Evolutionary conservation across 306 rosid genomes (phyloP).

Genomic region (Sesbania bispinosa): DNA sequence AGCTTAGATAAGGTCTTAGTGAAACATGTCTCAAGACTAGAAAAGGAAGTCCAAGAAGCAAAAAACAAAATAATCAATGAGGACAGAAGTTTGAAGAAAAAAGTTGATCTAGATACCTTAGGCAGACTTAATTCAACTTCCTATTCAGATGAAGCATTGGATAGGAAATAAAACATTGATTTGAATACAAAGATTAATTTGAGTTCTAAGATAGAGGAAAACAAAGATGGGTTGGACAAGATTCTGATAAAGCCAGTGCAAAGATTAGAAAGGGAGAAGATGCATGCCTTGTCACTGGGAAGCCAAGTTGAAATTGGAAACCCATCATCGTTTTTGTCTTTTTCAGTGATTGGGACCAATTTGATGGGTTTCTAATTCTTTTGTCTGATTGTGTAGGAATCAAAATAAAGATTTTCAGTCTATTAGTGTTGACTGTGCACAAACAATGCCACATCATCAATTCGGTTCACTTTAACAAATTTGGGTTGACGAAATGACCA

Average conservation of each 20-base stretch:
- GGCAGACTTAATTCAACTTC: slow-evolving; percentile 17
- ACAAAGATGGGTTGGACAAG: slow-evolving; percentile 56
- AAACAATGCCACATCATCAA: too few relatives aligned
- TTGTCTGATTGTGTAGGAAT: too few relatives aligned
- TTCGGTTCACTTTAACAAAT: too few relatives aligned
- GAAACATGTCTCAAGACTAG: slow-evolving; percentile 77
- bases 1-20: slow-evolving; percentile 81
- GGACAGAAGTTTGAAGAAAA: slow-evolving; percentile 22
- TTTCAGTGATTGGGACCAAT: too few relatives aligned
- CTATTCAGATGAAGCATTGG: slow-evolving; percentile 35
- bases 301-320: slow-evolving; percentile 24
- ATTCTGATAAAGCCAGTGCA: slow-evolving; percentile 61
- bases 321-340: too few relatives aligned
- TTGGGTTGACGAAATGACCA: too few relatives aligned
- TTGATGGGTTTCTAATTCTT: too few relatives aligned
- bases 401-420: too few relatives aligned
- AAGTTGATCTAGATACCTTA: slow-evolving; percentile 18
- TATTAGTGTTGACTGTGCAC: too few relatives aligned
- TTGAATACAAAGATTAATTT: slow-evolving; percentile 2
- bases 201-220: slow-evolving; percentile 24
- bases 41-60: slow-evolving; percentile 83
- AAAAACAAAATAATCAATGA: slow-evolving; percentile 47
- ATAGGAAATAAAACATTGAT: slow-evolving; percentile 60
- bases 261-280: slow-evolving; percentile 67
- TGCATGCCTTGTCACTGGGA: slow-evolving; percentile 45